Evolutionary conservation across 768 basidiomycete species (phyloP), one percentile per base, ranked within the genome.

Genomic region (Boletus insuetus): DNA sequence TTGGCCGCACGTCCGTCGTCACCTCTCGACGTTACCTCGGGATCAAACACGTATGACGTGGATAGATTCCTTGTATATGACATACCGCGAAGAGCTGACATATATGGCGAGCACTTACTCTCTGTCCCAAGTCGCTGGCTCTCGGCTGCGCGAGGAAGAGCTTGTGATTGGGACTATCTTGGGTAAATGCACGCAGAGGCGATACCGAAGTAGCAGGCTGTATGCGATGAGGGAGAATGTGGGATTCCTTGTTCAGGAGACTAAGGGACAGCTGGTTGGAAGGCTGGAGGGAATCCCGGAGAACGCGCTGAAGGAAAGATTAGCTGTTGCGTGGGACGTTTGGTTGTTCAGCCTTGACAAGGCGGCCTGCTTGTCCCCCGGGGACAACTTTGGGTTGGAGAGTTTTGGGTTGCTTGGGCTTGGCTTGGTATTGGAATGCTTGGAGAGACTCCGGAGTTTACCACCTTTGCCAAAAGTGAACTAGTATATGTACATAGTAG

Each of bases 121-220:
- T 0, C 69, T 91, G 11, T 82, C 86, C 10, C 78, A 80, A 50
- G 70, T 75, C 10, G 77, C 83, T 1, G 82, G 79, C 10, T 75
- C 75, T 9, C 77, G 77, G 31, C 75, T 93, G 34, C 68, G 76
- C 7, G 91, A 93, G 64, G 85, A 86, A 47, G 91, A 93, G 62
- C 77, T 91, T 22, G 85, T 90, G 2, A 70, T 84, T 31, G 89
- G 89, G 19, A 84, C 85, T 0, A 93, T 93, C 53, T 70, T 90
- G 43, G 86, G 83, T 2, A 84, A 84, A 55, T 89, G 85, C 62
- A 71, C 80, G 1, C 82, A 90, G 58, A 77, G 76, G 54, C 72
- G 83, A 34, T 85, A 80, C 77, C 75, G 87, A 54, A 77, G 67
- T 29, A 81, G 82, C 57, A 77, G 86, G 26, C 77, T 79, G 51